Base-by-base conservation (phyloP, 169 alveolate species). In the Cryptosporidium ryanae region DNA sequence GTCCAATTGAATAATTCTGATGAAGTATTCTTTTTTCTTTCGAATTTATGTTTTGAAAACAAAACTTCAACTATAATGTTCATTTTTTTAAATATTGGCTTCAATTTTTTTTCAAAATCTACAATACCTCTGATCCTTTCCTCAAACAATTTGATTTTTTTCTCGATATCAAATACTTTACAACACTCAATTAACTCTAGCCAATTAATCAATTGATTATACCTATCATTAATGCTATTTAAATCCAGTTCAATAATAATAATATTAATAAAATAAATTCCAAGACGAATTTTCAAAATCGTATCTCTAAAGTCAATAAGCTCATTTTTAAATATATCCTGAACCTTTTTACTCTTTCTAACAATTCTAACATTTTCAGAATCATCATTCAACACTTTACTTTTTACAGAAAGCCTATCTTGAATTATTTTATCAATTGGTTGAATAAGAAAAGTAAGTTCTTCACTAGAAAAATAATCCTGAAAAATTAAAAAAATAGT, bases 401-500 rank as follows among this genome's bases (percentile, higher is more conserved):
- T 54, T 21, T 54, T 12, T 25, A 12, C 6, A 54, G 23, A 54
- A 54, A 54, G 6, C 13, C 7, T 12, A n/a, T 54, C 13, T 54
- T 21, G 64, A 1, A 0, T 54, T 54, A 18, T 54, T 21, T 21
- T 12, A 21, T n/a, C 64, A 21, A 54, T 12, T 54, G 6, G 6
- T 25, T 21, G 64, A 21, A 8, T 54, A 8, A 54, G 13, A 54
- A 54, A 6, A 21, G 18, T n/a, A 7, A 54, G 7, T 54, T 54
- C 29, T 10, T 25, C 13, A 21, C 7, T 21, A 10, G 32, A 21
- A 54, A 21, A 54, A 8, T 46, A 57, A n/a, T 38, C 32, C 63
- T 76, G 87, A n/a, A 76, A 43, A 2, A 76, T 25, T 21, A 76
- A 15, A 34, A 59, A 76, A 12, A 76, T 29, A 4, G 46, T 76